Percentiles rank a stretch among this genome's conserved stretches.
Evolutionary conservation across 2,329 filamentous ascomycete genomes (phyloP).

Genomic region (Fusarium nurragi): DNA sequence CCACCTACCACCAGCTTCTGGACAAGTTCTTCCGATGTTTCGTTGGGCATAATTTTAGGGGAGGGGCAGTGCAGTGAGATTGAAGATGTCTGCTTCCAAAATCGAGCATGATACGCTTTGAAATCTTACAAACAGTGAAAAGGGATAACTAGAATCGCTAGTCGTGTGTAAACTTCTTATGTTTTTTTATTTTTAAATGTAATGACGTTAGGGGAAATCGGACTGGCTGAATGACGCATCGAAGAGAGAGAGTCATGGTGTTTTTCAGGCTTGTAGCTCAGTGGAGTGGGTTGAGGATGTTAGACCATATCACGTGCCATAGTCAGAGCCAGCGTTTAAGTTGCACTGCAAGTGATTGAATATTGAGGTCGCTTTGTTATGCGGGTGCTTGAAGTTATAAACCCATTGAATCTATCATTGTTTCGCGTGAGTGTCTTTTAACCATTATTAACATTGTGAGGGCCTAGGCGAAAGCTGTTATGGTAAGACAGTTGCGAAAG

Average conservation of each 20-base stretch:
- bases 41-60: slow-evolving; percentile 37
- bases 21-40: slow-evolving; percentile 37
- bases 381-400: neutral
- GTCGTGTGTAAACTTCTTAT: neutral
- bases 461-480: neutral
- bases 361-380: neutral
- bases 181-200: neutral
- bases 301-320: slow-evolving; percentile 28
- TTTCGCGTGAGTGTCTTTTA: neutral
- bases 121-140: neutral
- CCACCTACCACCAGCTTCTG: slow-evolving; percentile 47
- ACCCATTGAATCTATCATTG: neutral
- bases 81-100: slow-evolving; percentile 20
- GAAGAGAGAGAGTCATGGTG: slow-evolving; percentile 23
- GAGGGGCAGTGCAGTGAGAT: slow-evolving; percentile 22
- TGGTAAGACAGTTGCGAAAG: neutral
- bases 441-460: neutral
- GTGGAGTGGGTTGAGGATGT: slow-evolving; percentile 24
- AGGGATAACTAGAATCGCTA: neutral
- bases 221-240: slow-evolving; percentile 31
- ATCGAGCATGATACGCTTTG: slow-evolving; percentile 36
- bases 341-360: slow-evolving; percentile 1
- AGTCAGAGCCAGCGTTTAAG: neutral
- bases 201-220: slow-evolving; percentile 9
- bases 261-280: slow-evolving; percentile 18